Evolutionary conservation across 2,329 filamentous ascomycete genomes (phyloP).

Genomic region (Zymoseptoria ardabiliae): DNA sequence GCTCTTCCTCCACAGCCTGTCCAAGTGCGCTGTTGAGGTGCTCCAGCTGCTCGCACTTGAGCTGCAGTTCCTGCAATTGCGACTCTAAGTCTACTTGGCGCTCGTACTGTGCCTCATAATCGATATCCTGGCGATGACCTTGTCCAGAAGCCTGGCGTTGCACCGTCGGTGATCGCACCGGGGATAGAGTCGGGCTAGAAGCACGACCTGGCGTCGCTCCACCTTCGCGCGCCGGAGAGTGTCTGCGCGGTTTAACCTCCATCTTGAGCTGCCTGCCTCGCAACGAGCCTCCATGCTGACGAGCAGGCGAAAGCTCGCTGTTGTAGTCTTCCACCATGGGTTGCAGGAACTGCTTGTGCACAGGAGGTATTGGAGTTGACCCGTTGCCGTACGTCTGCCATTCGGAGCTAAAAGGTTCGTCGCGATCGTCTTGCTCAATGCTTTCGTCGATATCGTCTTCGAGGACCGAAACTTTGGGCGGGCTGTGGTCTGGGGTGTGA

Average conservation of each 20-base stretch:
- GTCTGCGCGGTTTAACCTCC: background rate
- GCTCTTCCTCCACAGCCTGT: conserved; percentile 22
- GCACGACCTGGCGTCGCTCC: conserved; percentile 20
- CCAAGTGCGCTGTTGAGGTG: conserved; percentile 21
- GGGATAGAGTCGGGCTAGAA: conserved; percentile 26
- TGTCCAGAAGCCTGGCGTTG: conserved; percentile 8
- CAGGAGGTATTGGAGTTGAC: conserved; percentile 22
- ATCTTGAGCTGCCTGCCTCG: conserved; percentile 5
- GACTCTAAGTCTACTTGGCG: conserved; percentile 11
- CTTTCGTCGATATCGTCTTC: conserved; percentile 1
- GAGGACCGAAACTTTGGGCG: conserved; percentile 18
- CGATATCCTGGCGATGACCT: conserved; percentile 8
- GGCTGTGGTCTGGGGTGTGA: conserved; percentile 24
- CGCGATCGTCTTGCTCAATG: conserved; percentile 1
- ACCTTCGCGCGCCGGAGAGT: conserved; percentile 5
- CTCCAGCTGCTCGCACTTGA: conserved; percentile 22
- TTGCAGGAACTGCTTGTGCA: conserved; percentile 25
- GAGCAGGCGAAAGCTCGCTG: conserved; percentile 27
- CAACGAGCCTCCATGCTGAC: conserved; percentile 4
- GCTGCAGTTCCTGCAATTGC: conserved; percentile 19
- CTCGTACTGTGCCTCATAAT: conserved; percentile 1
- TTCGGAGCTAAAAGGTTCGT: conserved; percentile 22
- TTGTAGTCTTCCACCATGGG: conserved; percentile 31
- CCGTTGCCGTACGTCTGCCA: conserved; percentile 25
- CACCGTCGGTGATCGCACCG: conserved; percentile 20